Percentiles rank a stretch among this genome's conserved stretches.
phyloP scores from a whole-genome alignment of 805 yeast species.

The Starmerella lactis-condensi region DNA sequence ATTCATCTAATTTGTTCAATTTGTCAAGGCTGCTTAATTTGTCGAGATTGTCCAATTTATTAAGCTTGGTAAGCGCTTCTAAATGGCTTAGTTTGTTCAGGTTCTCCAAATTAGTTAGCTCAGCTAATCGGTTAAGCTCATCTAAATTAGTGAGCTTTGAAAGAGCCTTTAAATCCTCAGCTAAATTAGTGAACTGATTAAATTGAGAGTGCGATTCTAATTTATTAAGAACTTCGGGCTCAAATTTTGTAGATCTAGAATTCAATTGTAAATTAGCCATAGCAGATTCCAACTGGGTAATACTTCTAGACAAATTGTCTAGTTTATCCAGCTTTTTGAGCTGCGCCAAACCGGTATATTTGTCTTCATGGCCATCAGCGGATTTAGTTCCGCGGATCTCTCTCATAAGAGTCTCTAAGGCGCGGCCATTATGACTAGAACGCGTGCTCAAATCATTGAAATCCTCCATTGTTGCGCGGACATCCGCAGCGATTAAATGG shows the following conservation, averaged over 20 bases:
- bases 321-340: conserved; percentile 16
- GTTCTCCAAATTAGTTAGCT: too few relatives aligned
- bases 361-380: conserved; percentile 16
- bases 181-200: too few relatives aligned
- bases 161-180: too few relatives aligned
- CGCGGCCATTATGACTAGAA: conserved; percentile 24
- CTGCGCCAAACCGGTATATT: conserved; percentile 17
- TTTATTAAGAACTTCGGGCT: neutral
- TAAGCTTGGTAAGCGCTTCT: too few relatives aligned
- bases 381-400: conserved; percentile 17
- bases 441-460: conserved; percentile 22
- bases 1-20: conserved; percentile 1
- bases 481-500: conserved; percentile 19
- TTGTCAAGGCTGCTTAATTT: conserved; percentile 8
- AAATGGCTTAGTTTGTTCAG: too few relatives aligned
- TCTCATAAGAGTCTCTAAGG: conserved; percentile 16
- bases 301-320: conserved; percentile 3
- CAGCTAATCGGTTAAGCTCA: too few relatives aligned
- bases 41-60: conserved; percentile 4
- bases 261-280: conserved; percentile 16
- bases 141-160: too few relatives aligned
- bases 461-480: conserved; percentile 21
- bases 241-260: neutral
- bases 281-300: neutral
- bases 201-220: too few relatives aligned